A percentile compares a stretch with the other conserved stretches of the same genome.
Evolutionary conservation across 1,284 basidiomycete genomes (phyloP).

Genomic region (Sporisorium iseilematis-ciliati): DNA sequence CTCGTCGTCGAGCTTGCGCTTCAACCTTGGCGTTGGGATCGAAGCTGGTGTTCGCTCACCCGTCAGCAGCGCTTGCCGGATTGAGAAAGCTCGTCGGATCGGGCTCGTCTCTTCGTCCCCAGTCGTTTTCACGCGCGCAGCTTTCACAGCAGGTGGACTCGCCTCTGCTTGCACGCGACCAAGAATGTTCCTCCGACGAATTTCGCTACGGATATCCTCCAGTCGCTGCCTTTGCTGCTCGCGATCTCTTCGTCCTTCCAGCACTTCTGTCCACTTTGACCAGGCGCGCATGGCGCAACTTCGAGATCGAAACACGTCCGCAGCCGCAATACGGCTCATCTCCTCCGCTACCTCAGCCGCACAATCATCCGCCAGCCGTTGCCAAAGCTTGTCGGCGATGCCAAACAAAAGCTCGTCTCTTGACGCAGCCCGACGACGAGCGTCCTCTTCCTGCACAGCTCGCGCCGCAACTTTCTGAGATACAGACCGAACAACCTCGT

Average conservation of each 20-base stretch:
- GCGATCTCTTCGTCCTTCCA: conserved; percentile 31
- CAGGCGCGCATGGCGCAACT: conserved; percentile 17
- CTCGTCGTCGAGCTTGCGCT: conserved; percentile 30
- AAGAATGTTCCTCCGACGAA: conserved; percentile 27
- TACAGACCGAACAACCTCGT: conserved; percentile 16
- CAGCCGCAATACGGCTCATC: conserved; percentile 21
- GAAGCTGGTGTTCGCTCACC: conserved; percentile 11
- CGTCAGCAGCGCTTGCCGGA: conserved; percentile 32
- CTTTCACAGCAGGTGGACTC: not conserved
- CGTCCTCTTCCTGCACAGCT: conserved; percentile 22
- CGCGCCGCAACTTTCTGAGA: conserved; percentile 18
- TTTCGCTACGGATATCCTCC: conserved; percentile 28
- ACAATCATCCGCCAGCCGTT: conserved; percentile 19
- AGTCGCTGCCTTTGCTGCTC: conserved; percentile 22
- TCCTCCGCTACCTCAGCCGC: conserved; percentile 15
- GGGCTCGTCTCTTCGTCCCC: conserved; percentile 12
- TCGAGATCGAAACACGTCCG: conserved; percentile 21
- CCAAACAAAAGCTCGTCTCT: conserved; percentile 20
- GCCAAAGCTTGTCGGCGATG: conserved; percentile 25
- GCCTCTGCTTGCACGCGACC: conserved; percentile 19
- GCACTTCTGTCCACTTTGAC: conserved; percentile 24
- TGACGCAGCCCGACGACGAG: conserved; percentile 24
- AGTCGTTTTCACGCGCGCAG: not conserved
- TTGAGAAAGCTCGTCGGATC: conserved; percentile 22
- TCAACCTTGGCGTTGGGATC: not conserved